Percentiles rank a stretch among this genome's conserved stretches.
Evolutionary conservation across 768 basidiomycete genomes (phyloP).

Genomic region (Leccinum aurantiacum): DNA sequence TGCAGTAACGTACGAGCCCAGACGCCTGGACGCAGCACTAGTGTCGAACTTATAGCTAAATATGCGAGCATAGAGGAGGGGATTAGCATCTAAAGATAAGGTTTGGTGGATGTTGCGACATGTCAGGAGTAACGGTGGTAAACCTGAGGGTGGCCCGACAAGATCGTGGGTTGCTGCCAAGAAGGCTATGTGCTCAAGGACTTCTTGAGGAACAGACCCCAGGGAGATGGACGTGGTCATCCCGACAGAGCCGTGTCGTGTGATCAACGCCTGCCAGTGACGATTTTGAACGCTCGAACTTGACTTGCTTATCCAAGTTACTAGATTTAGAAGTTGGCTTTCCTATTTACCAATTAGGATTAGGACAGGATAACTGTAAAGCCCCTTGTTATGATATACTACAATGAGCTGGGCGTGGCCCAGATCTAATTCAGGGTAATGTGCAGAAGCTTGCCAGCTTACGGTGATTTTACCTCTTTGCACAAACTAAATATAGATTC

Average conservation of each 20-base stretch:
- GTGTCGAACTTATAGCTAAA: conserved; percentile 70
- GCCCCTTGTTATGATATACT: background rate
- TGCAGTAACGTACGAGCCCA: conserved; percentile 41
- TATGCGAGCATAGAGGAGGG: conserved; percentile 71
- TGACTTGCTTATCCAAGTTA: conserved; percentile 2
- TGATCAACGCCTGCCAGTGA: background rate
- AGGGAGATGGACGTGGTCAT: conserved; percentile 33
- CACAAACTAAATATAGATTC: conserved; percentile 55
- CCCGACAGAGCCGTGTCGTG: background rate
- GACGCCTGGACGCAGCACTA: conserved; percentile 46
- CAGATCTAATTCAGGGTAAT: background rate
- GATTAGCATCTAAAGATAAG: conserved; percentile 54
- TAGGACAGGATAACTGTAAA: background rate
- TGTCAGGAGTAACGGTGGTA: conserved; percentile 55
- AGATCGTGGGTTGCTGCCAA: conserved; percentile 51
- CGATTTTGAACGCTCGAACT: background rate
- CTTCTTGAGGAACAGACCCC: conserved; percentile 65
- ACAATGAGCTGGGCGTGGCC: background rate
- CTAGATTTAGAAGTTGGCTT: conserved; percentile 2
- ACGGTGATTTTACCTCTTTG: conserved; percentile 33
- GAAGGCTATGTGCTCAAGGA: conserved; percentile 77
- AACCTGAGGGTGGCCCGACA: conserved; percentile 60
- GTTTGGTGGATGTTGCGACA: conserved; percentile 48
- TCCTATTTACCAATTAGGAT: background rate
- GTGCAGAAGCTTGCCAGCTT: conserved; percentile 4